These are phyloP conservation scores for Hygrocybe punicea DNA, from an alignment of 768 basidiomycete species.

Conservation along the genomic window DNA sequence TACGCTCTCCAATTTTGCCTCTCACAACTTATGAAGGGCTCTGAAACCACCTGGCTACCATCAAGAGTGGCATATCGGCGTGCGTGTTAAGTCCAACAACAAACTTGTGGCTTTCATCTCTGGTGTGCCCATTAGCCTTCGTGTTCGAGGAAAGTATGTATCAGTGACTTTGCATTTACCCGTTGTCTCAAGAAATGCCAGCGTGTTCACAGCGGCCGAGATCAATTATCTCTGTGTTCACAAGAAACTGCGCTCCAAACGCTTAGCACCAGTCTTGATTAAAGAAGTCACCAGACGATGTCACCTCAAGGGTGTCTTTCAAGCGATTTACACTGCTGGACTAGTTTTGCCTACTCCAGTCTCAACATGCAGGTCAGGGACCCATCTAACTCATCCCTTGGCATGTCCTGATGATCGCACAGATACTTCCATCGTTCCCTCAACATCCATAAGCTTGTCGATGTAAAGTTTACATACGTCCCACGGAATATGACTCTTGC, in stretches of 20 bases:
- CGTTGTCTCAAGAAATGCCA: conserved; percentile 26
- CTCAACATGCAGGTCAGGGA: conserved; percentile 65
- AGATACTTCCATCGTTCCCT: conserved; percentile 92
- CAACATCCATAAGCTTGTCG: conserved; percentile 89
- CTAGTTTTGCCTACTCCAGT: conserved; percentile 92
- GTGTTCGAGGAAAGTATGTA: conserved; percentile 79
- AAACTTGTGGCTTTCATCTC: conserved; percentile 97
- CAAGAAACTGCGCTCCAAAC: conserved; percentile 95
- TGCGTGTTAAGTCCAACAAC: conserved; percentile 84
- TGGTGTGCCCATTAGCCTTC: conserved; percentile 81
- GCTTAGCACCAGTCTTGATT: conserved; percentile 92
- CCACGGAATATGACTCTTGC: conserved; percentile 87
- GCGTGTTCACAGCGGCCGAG: conserved; percentile 71
- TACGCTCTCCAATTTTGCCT: too few relatives aligned
- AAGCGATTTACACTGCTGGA: conserved; percentile 96
- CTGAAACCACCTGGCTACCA: conserved; percentile 89
- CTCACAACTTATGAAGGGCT: conserved; percentile 56
- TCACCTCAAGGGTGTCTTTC: conserved; percentile 86
- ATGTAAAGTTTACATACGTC: conserved; percentile 83
- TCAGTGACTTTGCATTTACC: not conserved
- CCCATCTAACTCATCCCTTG: not conserved
- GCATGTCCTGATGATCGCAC: conserved; percentile 17
- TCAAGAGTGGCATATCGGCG: conserved; percentile 94
- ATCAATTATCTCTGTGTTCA: conserved; percentile 98
- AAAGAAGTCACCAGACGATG: conserved; percentile 95